Evolutionary conservation across 2,329 filamentous ascomycete species (phyloP).

Genomic region (Colletotrichum zoysiae): DNA sequence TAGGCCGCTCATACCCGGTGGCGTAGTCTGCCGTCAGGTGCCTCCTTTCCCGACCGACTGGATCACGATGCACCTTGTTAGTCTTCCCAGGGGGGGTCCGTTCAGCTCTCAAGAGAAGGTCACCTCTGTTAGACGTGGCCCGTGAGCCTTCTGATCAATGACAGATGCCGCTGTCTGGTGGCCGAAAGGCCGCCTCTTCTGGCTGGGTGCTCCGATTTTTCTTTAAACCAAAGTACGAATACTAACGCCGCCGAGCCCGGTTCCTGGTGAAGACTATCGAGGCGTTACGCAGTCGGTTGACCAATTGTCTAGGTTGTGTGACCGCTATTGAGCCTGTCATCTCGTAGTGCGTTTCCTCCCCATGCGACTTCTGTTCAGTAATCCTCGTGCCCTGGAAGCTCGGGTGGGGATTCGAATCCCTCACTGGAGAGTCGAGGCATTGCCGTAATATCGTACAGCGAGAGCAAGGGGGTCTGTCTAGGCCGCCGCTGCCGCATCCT

Average conservation of each 20-base stretch:
- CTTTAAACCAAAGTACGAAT: too few species aligned
- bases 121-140: background rate
- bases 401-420: slow-evolving; percentile 6
- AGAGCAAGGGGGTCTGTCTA: background rate
- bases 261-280: background rate
- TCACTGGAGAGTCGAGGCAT: background rate
- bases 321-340: background rate
- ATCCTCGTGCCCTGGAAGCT: slow-evolving; percentile 7
- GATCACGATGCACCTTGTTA: slow-evolving; percentile 25
- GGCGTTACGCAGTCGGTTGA: background rate
- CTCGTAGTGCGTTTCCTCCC: background rate
- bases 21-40: slow-evolving; percentile 18
- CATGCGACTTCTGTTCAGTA: slow-evolving; percentile 30
- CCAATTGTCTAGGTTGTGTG: slow-evolving; percentile 1
- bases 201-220: background rate
- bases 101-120: background rate
- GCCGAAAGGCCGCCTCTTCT: background rate
- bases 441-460: background rate
- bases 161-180: background rate
- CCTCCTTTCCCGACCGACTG: slow-evolving; percentile 36
- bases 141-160: background rate
- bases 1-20: slow-evolving; percentile 2
- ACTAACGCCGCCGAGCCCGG: background rate
- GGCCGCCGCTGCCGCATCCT: background rate
- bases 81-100: background rate